A percentile compares a stretch with the other conserved stretches of the same genome.
Evolutionary conservation across 2,329 filamentous ascomycete genomes (phyloP).

Genomic region (Coniochaeta ligniaria): DNA sequence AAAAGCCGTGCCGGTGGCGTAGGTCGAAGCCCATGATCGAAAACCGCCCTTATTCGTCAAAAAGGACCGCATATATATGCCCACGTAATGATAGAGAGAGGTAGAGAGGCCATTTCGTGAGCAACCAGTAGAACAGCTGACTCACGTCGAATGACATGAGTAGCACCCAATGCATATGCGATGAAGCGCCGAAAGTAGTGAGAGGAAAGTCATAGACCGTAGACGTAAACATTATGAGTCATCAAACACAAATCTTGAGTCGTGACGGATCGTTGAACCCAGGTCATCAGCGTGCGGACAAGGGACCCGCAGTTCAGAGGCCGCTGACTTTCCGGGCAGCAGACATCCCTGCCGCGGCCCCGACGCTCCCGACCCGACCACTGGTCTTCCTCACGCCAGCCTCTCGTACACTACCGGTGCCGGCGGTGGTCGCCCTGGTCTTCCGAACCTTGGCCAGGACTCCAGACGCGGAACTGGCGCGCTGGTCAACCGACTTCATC

Average conservation of each 20-base stretch:
- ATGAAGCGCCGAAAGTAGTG: background rate
- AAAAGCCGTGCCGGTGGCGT: background rate
- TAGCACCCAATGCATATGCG: background rate
- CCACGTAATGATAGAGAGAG: background rate
- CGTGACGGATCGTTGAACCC: conserved; percentile 1
- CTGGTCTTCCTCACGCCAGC: conserved; percentile 56
- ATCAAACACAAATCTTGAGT: background rate
- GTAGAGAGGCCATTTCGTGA: background rate
- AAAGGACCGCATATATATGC: background rate
- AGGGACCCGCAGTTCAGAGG: conserved; percentile 3
- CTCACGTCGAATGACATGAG: background rate
- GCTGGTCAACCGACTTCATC: conserved; percentile 48
- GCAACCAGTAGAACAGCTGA: background rate
- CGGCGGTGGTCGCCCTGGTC: conserved; percentile 7
- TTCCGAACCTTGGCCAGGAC: conserved; percentile 57
- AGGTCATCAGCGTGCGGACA: conserved; percentile 1
- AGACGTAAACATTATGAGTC: conserved; percentile 1
- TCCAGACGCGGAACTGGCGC: conserved; percentile 44
- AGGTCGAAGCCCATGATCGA: background rate
- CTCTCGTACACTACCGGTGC: conserved; percentile 44
- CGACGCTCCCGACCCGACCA: conserved; percentile 55
- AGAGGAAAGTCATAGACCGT: background rate
- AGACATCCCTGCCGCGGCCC: conserved; percentile 27
- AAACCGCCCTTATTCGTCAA: background rate
- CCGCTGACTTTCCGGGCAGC: conserved; percentile 43